These are phyloP conservation scores for Hysterium pulicare DNA, from an alignment of 2,329 filamentous ascomycete genomes.

Conservation along the genomic window DNA sequence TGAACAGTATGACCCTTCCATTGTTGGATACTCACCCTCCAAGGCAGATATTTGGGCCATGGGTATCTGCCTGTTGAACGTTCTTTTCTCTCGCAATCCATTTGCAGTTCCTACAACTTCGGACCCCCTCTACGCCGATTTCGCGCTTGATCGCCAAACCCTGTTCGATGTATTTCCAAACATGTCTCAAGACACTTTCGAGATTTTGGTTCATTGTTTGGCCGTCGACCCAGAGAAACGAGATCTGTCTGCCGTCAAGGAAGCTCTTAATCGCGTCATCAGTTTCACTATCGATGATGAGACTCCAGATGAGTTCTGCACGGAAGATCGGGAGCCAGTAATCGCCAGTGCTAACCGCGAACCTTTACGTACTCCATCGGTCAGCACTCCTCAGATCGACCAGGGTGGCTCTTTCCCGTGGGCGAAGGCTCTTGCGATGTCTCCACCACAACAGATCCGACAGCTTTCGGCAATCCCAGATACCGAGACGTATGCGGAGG, in stretches of 20 bases:
- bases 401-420: conserved; percentile 82
- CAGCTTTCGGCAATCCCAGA: conserved; percentile 84
- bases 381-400: conserved; percentile 81
- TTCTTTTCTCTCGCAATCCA: conserved; percentile 93
- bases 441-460: conserved; percentile 65
- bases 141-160: conserved; percentile 87
- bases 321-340: conserved; percentile 70
- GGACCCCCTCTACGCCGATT: conserved; percentile 93
- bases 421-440: conserved; percentile 83
- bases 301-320: conserved; percentile 88
- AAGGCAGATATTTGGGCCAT: conserved; percentile 97
- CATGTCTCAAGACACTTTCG: conserved; percentile 97
- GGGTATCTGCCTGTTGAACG: conserved; percentile 92
- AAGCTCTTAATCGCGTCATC: conserved; percentile 73
- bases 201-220: conserved; percentile 87
- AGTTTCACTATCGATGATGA: conserved; percentile 95
- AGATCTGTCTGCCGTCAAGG: conserved; percentile 72
- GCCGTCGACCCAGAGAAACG: conserved; percentile 87
- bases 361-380: conserved; percentile 89
- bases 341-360: conserved; percentile 84
- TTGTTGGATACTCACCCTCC: conserved; percentile 84
- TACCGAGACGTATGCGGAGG: conserved; percentile 75
- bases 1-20: conserved; percentile 90
- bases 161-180: conserved; percentile 97
- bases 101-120: conserved; percentile 86